Base-by-base conservation (phyloP, 148 eudicot species). In the Pouteria glomerata region DNA sequence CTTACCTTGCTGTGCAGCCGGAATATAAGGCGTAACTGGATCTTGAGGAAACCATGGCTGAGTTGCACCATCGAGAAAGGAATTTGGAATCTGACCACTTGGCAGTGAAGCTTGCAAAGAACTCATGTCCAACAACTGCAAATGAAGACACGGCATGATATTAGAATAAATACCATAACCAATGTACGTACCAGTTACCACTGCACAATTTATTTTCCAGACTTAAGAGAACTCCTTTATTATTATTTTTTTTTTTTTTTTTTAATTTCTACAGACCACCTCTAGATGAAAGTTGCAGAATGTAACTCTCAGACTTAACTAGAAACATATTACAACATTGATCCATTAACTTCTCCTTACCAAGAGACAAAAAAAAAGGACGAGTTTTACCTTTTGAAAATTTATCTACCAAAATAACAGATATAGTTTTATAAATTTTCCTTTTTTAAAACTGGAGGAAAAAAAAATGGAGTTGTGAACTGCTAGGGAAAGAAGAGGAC, bases 51-150 rank as follows among this genome's bases (percentile, higher is more conserved):
- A 90, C 98, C 98, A 93, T 39, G 88, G 76, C 67, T 86, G 80
- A 63, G 78, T 69, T 31, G 68, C 74, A 74, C 76, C 95, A 82
- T 71, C 82, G 31, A 73, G 74, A 63, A 80, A 85, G 37, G 89
- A 47, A 66, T 84, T 59, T 71, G 86, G 82, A 62, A 56, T 68
- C 33, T 84, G 83, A 42, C 51, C 71, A 80, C 71, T 74, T 19
- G 98, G 96, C 33, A 93, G 76, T 48, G 86, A 87, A 62, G 85
- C 81, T 79, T 88, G 90, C 81, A 93, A 69, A 60, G 92, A 81
- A 76, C 82, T 81, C 96, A 88, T 90, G 84, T 85, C 87, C 82
- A 86, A 75, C 73, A 85, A 90, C 88, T 93, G 87, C 75, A 82
- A 62, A 76, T 59, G 41, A 58, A 44, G 68, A 71, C 48, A 50